Percentiles rank a stretch among this genome's conserved stretches.
These are phyloP conservation scores for Peniophora sp. DNA, from an alignment of 1,284 basidiomycete genomes.

Conservation along the genomic window DNA sequence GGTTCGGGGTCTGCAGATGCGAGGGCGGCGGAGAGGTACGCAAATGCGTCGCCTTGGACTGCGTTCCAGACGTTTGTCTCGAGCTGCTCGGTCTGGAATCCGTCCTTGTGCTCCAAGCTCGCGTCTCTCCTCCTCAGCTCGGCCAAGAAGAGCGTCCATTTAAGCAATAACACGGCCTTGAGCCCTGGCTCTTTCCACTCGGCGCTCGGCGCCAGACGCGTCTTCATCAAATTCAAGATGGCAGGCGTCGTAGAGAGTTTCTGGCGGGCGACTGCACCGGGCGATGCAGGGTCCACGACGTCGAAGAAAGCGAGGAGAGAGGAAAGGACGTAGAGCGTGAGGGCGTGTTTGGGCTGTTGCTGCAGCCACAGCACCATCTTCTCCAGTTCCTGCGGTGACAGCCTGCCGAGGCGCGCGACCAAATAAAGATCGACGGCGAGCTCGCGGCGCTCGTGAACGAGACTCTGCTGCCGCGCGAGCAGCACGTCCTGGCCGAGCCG, in stretches of 20 bases:
- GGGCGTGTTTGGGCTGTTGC: slow-evolving; percentile 51
- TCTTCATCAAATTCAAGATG: slow-evolving; percentile 48
- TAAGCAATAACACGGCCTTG: slow-evolving; percentile 70
- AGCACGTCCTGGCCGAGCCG: slow-evolving; percentile 59
- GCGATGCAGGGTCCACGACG: slow-evolving; percentile 46
- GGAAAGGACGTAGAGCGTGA: slow-evolving; percentile 68
- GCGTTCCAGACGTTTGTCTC: slow-evolving; percentile 79
- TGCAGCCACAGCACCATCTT: slow-evolving; percentile 61
- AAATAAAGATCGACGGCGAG: slow-evolving; percentile 57
- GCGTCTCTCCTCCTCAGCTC: slow-evolving; percentile 66
- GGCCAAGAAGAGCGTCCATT: slow-evolving; percentile 83
- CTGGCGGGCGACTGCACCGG: slow-evolving; percentile 35
- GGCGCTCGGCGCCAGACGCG: slow-evolving; percentile 40
- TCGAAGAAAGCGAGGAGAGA: slow-evolving; percentile 65
- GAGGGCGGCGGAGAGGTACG: slow-evolving; percentile 59
- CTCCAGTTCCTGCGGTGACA: slow-evolving; percentile 52
- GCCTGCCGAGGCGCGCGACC: slow-evolving; percentile 55
- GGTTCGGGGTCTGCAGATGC: slow-evolving; percentile 53
- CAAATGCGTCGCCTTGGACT: slow-evolving; percentile 78
- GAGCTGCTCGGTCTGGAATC: slow-evolving; percentile 72
- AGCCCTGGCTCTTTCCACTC: slow-evolving; percentile 71
- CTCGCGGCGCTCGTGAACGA: slow-evolving; percentile 63
- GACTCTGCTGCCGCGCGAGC: slow-evolving; percentile 57
- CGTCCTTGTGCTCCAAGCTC: slow-evolving; percentile 52
- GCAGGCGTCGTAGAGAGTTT: slow-evolving; percentile 35